A percentile compares a stretch with the other conserved stretches of the same genome.
Evolutionary conservation across 768 basidiomycete genomes (phyloP).

Genomic region (Kwoniella botswanensis): DNA sequence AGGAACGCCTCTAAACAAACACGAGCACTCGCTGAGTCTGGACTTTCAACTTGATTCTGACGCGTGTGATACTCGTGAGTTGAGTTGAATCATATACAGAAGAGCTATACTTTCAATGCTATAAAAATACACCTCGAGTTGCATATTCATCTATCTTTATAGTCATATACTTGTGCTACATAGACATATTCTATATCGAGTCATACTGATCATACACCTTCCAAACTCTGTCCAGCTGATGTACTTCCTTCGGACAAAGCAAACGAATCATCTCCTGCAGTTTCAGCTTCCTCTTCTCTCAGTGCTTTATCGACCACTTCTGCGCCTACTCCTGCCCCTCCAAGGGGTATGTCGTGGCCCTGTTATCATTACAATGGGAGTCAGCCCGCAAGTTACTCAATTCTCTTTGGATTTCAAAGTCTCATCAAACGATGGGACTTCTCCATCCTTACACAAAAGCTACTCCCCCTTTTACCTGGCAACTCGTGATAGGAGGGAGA

Average conservation of each 20-base stretch:
- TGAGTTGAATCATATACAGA: background rate
- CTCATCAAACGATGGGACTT: too few relatives aligned
- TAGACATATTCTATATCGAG: background rate
- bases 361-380: slow-evolving; percentile 1
- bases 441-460: too few relatives aligned
- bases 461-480: too few relatives aligned
- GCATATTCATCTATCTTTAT: background rate
- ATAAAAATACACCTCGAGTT: too few relatives aligned
- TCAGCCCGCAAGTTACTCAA: background rate
- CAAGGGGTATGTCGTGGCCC: slow-evolving; percentile 52
- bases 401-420: too few relatives aligned
- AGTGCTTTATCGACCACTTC: slow-evolving; percentile 53
- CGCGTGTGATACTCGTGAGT: background rate
- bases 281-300: slow-evolving; percentile 48
- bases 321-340: slow-evolving; percentile 55
- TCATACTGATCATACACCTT: background rate
- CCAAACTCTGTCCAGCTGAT: slow-evolving; percentile 8
- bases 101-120: too few relatives aligned
- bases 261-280: slow-evolving; percentile 28
- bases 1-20: background rate
- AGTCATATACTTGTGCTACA: background rate
- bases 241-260: slow-evolving; percentile 20
- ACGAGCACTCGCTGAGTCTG: background rate
- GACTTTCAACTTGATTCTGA: background rate
- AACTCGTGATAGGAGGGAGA: too few relatives aligned